Percentiles rank a stretch among this genome's conserved stretches.
These are phyloP conservation scores for Mortierella sp. DNA, from an alignment of 371 early-diverging fungal species.

Conservation along the genomic window DNA sequence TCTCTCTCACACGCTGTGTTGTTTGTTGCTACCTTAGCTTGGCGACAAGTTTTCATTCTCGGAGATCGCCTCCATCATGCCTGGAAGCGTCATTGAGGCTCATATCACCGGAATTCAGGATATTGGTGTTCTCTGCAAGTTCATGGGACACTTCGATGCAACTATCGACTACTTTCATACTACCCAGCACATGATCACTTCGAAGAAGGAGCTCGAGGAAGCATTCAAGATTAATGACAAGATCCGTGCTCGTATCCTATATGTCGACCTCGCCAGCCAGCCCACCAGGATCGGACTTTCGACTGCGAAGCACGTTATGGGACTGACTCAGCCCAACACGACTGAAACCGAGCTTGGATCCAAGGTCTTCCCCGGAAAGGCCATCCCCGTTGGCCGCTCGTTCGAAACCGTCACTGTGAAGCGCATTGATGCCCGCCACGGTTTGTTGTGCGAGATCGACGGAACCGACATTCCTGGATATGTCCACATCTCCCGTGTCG, in stretches of 20 bases:
- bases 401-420: constrained; percentile 67
- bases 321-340: constrained; percentile 54
- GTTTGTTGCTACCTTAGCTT: constrained; percentile 26
- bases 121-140: constrained; percentile 70
- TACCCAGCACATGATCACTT: constrained; percentile 42
- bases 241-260: constrained; percentile 75
- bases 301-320: constrained; percentile 62
- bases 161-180: constrained; percentile 70
- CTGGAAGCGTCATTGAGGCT: constrained; percentile 72
- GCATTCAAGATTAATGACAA: constrained; percentile 63
- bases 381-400: constrained; percentile 68
- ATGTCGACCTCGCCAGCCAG: constrained; percentile 64
- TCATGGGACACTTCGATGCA: constrained; percentile 78
- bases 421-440: constrained; percentile 66
- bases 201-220: constrained; percentile 58
- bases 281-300: constrained; percentile 73
- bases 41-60: constrained; percentile 59
- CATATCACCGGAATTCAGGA: constrained; percentile 62
- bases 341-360: constrained; percentile 39
- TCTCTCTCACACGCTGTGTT: no score
- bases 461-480: constrained; percentile 64
- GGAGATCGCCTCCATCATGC: constrained; percentile 69
- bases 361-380: constrained; percentile 37
- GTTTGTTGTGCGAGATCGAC: constrained; percentile 67
- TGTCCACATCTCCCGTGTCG: constrained; percentile 75